These are phyloP conservation scores for Aspergillus glaucus DNA, from an alignment of 2,329 filamentous ascomycete species.

Conservation along the genomic window DNA sequence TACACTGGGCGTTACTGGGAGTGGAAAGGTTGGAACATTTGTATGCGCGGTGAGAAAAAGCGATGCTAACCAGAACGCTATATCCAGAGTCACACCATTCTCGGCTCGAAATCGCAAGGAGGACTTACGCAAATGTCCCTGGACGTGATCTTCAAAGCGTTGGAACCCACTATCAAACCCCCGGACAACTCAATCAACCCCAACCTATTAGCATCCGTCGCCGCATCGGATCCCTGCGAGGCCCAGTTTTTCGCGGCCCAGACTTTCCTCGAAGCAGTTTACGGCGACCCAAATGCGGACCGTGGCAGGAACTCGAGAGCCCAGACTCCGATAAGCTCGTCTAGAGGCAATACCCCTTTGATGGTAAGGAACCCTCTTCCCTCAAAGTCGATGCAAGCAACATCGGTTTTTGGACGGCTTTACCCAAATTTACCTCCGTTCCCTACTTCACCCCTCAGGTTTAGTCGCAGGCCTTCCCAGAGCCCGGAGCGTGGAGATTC, in stretches of 20 bases:
- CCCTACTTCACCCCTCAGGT: background rate
- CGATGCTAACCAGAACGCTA: constrained; percentile 3
- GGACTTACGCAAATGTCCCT: constrained; percentile 88
- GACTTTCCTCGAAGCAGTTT: constrained; percentile 72
- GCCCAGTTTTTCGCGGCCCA: constrained; percentile 67
- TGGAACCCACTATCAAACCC: constrained; percentile 65
- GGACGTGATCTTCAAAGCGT: constrained; percentile 79
- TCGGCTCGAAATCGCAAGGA: constrained; percentile 78
- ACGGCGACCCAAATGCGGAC: constrained; percentile 56
- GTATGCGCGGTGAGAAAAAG: constrained; percentile 1
- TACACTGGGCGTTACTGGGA: constrained; percentile 88
- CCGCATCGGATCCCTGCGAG: constrained; percentile 72
- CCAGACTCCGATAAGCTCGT: constrained; percentile 58
- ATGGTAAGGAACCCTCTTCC: constrained; percentile 34
- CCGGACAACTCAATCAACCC: constrained; percentile 47
- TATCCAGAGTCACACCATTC: constrained; percentile 81
- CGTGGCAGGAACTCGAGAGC: constrained; percentile 59
- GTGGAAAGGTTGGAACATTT: constrained; percentile 70
- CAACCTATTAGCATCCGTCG: constrained; percentile 65
- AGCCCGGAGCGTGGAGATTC: background rate
- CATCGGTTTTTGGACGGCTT: constrained; percentile 11
- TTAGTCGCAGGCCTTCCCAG: constrained; percentile 5
- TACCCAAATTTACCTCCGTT: background rate
- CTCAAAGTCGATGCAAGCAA: constrained; percentile 15
- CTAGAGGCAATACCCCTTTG: constrained; percentile 39